Evolutionary conservation across 129 eudicot species (phyloP).

Genomic region (Chrysanthemum lavandulifolium): DNA sequence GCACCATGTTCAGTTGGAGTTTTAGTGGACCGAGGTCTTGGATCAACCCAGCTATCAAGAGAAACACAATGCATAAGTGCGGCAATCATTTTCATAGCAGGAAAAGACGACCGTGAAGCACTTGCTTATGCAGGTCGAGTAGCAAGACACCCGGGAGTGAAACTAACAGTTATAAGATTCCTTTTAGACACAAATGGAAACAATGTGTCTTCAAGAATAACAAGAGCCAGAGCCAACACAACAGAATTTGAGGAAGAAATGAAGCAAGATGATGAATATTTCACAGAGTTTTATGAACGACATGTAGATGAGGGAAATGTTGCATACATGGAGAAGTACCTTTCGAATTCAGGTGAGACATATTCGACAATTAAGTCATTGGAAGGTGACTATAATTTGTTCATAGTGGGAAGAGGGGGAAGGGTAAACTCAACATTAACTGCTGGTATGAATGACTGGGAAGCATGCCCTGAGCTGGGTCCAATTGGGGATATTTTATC

Average conservation of each 20-base stretch:
- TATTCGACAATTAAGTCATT: slow-evolving; percentile 70
- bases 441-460: slow-evolving; percentile 96
- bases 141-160: slow-evolving; percentile 83
- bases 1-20: slow-evolving; percentile 91
- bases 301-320: slow-evolving; percentile 79
- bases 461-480: slow-evolving; percentile 92
- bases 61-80: slow-evolving; percentile 40
- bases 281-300: slow-evolving; percentile 76
- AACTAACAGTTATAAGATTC: slow-evolving; percentile 76
- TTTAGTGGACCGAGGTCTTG: slow-evolving; percentile 88
- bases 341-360: slow-evolving; percentile 74
- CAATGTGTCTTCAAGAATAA: slow-evolving; percentile 47
- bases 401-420: slow-evolving; percentile 83
- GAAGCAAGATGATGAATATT: slow-evolving; percentile 83
- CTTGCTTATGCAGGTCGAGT: slow-evolving; percentile 76
- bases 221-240: slow-evolving; percentile 45
- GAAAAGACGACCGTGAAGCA: slow-evolving; percentile 90
- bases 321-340: slow-evolving; percentile 80
- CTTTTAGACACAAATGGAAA: slow-evolving; percentile 61
- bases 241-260: slow-evolving; percentile 73
- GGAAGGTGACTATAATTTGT: slow-evolving; percentile 72
- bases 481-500: slow-evolving; percentile 92
- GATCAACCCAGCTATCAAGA: slow-evolving; percentile 46
- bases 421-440: slow-evolving; percentile 77
- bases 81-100: slow-evolving; percentile 81